Evolutionary conservation across 805 yeast genomes (phyloP).

Genomic region (Brettanomyces sp.): DNA sequence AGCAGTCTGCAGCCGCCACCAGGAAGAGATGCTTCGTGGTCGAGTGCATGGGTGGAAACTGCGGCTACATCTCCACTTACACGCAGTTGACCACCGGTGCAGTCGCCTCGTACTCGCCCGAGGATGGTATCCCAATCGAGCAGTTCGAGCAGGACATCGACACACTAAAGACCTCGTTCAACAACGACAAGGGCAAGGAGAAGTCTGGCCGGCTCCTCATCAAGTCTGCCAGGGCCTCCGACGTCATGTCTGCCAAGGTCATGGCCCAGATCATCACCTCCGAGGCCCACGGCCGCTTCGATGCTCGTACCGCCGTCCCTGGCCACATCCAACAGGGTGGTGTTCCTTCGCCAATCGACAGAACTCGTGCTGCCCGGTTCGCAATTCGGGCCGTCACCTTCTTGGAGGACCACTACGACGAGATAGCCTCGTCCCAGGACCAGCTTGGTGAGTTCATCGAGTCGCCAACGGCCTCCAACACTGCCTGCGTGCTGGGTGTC

Average conservation of each 20-base stretch:
- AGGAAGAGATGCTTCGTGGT: constrained; percentile 92
- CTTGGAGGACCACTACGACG: constrained; percentile 37
- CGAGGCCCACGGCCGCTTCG: constrained; percentile 59
- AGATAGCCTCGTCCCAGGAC: constrained; percentile 12
- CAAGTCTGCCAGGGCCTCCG: constrained; percentile 76
- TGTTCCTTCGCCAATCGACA: constrained; percentile 66
- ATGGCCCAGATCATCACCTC: constrained; percentile 80
- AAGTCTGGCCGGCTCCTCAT: constrained; percentile 81
- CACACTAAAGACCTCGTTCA: constrained; percentile 57
- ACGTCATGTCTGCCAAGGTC: constrained; percentile 71
- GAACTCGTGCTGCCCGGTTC: constrained; percentile 65
- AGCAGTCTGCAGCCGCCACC: constrained; percentile 90
- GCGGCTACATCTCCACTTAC: constrained; percentile 86
- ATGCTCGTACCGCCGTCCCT: constrained; percentile 90
- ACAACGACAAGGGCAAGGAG: constrained; percentile 65
- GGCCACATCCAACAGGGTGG: constrained; percentile 96
- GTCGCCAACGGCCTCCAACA: constrained; percentile 26
- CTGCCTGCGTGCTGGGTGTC: constrained; percentile 81
- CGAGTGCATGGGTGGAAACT: constrained; percentile 97
- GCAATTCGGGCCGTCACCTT: constrained; percentile 63
- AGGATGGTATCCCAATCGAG: constrained; percentile 59
- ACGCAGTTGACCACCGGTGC: constrained; percentile 87
- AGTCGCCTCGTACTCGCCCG: constrained; percentile 85
- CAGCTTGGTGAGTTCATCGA: constrained; percentile 23
- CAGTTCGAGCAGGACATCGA: constrained; percentile 71